These are phyloP conservation scores for Penicillium sp. DNA, from an alignment of 2,329 filamentous ascomycete species.

Conservation along the genomic window DNA sequence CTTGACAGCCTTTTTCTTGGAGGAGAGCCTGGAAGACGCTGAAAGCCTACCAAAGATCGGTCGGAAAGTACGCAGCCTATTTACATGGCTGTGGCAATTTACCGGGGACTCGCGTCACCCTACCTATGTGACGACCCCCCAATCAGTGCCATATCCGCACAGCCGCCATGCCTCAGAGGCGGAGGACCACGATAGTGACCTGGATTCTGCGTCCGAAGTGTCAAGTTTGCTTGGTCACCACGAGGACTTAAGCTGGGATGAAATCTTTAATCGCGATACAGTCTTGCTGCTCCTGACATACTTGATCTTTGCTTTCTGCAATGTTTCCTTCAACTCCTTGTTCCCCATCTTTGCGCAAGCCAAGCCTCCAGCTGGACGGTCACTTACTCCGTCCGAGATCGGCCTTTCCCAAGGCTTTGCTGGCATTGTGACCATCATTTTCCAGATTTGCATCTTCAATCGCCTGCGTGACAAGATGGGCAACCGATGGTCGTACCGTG, in stretches of 20 bases:
- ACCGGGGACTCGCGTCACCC: constrained; percentile 57
- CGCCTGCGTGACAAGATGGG: constrained; percentile 75
- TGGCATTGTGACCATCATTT: constrained; percentile 80
- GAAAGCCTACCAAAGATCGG: constrained; percentile 62
- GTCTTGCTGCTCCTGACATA: constrained; percentile 81
- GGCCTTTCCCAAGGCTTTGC: constrained; percentile 83
- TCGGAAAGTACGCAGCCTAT: constrained; percentile 60
- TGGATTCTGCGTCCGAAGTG: constrained; percentile 47
- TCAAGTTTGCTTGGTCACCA: constrained; percentile 42
- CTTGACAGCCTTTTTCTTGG: constrained; percentile 75
- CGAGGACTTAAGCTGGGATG: constrained; percentile 54
- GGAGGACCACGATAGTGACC: constrained; percentile 45
- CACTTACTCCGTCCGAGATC: constrained; percentile 74
- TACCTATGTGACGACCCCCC: constrained; percentile 55
- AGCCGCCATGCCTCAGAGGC: constrained; percentile 26
- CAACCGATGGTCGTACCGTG: constrained; percentile 81
- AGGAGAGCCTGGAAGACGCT: constrained; percentile 78
- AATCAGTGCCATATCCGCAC: constrained; percentile 30
- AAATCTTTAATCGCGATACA: constrained; percentile 77
- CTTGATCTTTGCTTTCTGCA: constrained; percentile 88
- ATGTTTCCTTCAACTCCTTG: constrained; percentile 92
- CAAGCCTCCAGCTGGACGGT: constrained; percentile 72
- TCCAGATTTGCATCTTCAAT: constrained; percentile 85
- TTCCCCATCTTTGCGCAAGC: constrained; percentile 91
- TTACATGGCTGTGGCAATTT: constrained; percentile 71